Evolutionary conservation across 495 filamentous ascomycete species (phyloP).

Genomic region (Lineolata rhizophorae): DNA sequence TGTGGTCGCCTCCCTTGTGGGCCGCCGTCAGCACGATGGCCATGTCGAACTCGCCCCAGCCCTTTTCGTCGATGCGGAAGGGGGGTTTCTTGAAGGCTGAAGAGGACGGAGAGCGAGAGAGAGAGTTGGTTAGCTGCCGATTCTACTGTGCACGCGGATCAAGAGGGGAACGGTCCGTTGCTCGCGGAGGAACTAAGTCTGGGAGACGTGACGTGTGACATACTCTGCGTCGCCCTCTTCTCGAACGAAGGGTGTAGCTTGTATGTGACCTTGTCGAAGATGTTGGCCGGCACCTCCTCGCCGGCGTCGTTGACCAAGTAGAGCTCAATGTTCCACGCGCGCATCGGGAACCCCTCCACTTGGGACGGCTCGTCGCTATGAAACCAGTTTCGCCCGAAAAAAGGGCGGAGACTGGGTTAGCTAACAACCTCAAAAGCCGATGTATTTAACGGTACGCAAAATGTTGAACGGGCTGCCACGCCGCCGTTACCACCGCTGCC

Average conservation of each 20-base stretch:
- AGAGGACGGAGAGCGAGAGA: constrained; percentile 4
- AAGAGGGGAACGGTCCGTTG: too few species aligned
- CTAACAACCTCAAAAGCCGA: too few species aligned
- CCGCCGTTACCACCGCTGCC: too few species aligned
- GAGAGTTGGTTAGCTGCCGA: too few species aligned
- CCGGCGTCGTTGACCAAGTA: constrained; percentile 35
- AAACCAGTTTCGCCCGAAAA: too few species aligned
- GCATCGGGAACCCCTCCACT: constrained; percentile 78
- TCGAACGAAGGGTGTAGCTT: constrained; percentile 85
- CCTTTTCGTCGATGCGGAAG: constrained; percentile 77
- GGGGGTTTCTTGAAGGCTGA: constrained; percentile 42
- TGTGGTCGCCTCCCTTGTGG: constrained; percentile 67
- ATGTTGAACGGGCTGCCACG: too few species aligned
- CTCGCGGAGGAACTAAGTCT: too few species aligned
- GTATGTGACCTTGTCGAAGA: constrained; percentile 84
- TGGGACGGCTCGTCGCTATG: constrained; percentile 43
- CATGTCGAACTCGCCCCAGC: constrained; percentile 99
- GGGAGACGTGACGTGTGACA: constrained; percentile 12
- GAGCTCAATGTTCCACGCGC: constrained; percentile 42
- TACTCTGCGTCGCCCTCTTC: constrained; percentile 57
- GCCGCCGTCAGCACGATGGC: constrained; percentile 55
- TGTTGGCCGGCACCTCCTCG: constrained; percentile 43
- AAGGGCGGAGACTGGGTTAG: constrained; percentile 4
- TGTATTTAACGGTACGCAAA: too few species aligned
- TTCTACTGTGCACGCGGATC: too few species aligned